A percentile compares a stretch with the other conserved stretches of the same genome.
These are phyloP conservation scores for Diaporthe aspalathi DNA, from an alignment of 2,329 filamentous ascomycete genomes.

Conservation along the genomic window DNA sequence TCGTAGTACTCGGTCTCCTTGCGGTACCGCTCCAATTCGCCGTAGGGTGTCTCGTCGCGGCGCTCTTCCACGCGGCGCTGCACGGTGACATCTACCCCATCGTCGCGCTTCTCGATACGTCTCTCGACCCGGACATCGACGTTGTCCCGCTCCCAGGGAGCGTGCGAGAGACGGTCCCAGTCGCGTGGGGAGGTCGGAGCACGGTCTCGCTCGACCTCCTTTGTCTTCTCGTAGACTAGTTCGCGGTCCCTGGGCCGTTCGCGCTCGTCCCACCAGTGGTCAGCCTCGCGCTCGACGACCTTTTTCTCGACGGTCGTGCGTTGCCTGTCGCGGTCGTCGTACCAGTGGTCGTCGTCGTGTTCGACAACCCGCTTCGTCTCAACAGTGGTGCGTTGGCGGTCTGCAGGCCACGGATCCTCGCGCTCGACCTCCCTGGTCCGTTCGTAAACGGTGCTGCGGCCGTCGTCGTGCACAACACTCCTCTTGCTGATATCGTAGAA, in stretches of 20 bases:
- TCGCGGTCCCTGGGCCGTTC: constrained; percentile 46
- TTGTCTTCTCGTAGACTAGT: constrained; percentile 57
- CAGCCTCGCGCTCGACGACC: constrained; percentile 37
- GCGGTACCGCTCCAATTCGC: constrained; percentile 68
- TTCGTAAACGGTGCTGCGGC: constrained; percentile 43
- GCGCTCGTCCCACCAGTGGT: constrained; percentile 43
- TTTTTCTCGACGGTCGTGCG: constrained; percentile 37
- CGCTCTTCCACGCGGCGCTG: constrained; percentile 66
- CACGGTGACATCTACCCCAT: constrained; percentile 62
- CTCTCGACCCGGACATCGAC: constrained; percentile 57
- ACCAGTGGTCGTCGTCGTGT: constrained; percentile 38
- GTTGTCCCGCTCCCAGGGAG: constrained; percentile 51
- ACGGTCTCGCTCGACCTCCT: constrained; percentile 55
- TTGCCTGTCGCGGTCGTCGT: constrained; percentile 40
- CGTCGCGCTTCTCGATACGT: constrained; percentile 55
- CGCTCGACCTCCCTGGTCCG: constrained; percentile 42
- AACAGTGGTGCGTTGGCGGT: constrained; percentile 35
- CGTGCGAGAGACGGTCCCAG: constrained; percentile 49
- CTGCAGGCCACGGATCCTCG: constrained; percentile 33
- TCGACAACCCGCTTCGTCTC: constrained; percentile 36
- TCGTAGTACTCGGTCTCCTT: constrained; percentile 73
- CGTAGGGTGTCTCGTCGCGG: constrained; percentile 56
- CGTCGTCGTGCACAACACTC: constrained; percentile 42
- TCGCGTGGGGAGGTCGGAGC: constrained; percentile 45
- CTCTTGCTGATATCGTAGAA: constrained; percentile 37